Base-by-base conservation (phyloP, 139 green algal species). In the Chlorella sp. region DNA sequence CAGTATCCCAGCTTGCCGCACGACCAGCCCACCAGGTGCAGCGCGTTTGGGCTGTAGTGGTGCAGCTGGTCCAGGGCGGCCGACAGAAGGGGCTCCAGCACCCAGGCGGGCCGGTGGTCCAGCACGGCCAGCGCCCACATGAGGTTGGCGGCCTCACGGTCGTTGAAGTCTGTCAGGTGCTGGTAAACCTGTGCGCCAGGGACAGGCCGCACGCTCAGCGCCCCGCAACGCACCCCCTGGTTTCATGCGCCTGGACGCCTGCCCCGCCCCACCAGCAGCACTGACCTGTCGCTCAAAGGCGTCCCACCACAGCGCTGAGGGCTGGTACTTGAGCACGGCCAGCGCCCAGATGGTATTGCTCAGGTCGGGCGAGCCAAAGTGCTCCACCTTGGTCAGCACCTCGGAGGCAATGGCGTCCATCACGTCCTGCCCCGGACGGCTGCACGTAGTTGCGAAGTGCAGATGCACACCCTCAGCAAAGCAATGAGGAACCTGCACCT, bases 271-370 rank as follows among this genome's bases (percentile, higher is more conserved):
- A n/a, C n/a, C n/a, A n/a, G n/a, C n/a, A n/a, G n/a, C n/a, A n/a
- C 72, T 34, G 55, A 83, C 77, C 79, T 85, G 79, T 24, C 72
- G 67, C 61, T 85, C 80, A 77, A 85, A 85, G 3, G 73, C 69
- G 23, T 69, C 63, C 80, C 80, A 85, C 80, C 80, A 85, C 5
- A n/a, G 3, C 17, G 27, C 31, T 17, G 70, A 75, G 23, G 80
- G 80, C 63, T 85, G 71, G 36, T 85, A 82, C 36, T 77, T 82
- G 4, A 85, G 69, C 42, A 80, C 76, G 1, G 75, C 80, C 23
- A 85, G 62, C 2, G 80, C 80, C 80, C 80, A 85, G 32, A 85
- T 55, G 32, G 75, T 85, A 71, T 85, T 85, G 34, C 72, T 80
- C 51, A 85, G 32, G 36, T 85, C 80, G 30, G 80, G 80, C 1